phyloP scores from a whole-genome alignment of 345 rosid species.

The Aethionema arabicum region DNA sequence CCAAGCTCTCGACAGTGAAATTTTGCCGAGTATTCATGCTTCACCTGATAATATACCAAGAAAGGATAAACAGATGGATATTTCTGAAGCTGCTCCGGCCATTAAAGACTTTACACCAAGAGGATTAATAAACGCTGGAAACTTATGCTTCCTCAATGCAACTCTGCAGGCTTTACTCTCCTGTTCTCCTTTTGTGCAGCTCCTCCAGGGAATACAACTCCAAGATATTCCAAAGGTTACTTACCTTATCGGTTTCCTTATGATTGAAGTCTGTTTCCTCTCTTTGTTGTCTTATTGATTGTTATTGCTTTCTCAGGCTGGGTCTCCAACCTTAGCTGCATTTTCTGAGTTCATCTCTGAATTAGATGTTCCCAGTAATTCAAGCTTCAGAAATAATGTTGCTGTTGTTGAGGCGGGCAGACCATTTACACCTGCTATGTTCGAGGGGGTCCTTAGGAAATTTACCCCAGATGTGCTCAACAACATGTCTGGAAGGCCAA shows the following conservation, averaged over 20 bases:
- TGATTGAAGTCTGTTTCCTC: background rate
- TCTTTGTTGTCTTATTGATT: background rate
- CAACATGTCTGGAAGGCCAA: slow-evolving; percentile 76
- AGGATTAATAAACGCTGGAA: slow-evolving; percentile 84
- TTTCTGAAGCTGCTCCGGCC: slow-evolving; percentile 40
- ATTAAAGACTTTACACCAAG: slow-evolving; percentile 56
- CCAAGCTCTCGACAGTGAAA: slow-evolving; percentile 45
- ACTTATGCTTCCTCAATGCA: slow-evolving; percentile 88
- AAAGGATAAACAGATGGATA: slow-evolving; percentile 37
- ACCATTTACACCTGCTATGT: slow-evolving; percentile 83
- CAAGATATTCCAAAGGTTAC: slow-evolving; percentile 62
- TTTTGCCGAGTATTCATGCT: slow-evolving; percentile 30
- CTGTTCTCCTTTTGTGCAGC: slow-evolving; percentile 83
- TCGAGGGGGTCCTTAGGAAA: slow-evolving; percentile 68
- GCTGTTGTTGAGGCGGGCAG: slow-evolving; percentile 57
- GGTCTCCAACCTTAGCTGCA: slow-evolving; percentile 72
- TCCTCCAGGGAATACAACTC: slow-evolving; percentile 61
- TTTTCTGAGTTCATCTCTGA: slow-evolving; percentile 67
- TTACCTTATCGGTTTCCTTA: background rate
- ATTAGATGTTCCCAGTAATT: slow-evolving; percentile 49
- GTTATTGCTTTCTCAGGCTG: slow-evolving; percentile 49
- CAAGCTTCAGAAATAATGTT: slow-evolving; percentile 50
- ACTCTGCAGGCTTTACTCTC: slow-evolving; percentile 87
- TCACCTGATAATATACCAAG: slow-evolving; percentile 31
- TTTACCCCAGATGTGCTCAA: slow-evolving; percentile 86